Evolutionary conservation across 805 yeast genomes (phyloP), one percentile per base, ranked within the genome.

Genomic region (Teunomyces pallodes): DNA sequence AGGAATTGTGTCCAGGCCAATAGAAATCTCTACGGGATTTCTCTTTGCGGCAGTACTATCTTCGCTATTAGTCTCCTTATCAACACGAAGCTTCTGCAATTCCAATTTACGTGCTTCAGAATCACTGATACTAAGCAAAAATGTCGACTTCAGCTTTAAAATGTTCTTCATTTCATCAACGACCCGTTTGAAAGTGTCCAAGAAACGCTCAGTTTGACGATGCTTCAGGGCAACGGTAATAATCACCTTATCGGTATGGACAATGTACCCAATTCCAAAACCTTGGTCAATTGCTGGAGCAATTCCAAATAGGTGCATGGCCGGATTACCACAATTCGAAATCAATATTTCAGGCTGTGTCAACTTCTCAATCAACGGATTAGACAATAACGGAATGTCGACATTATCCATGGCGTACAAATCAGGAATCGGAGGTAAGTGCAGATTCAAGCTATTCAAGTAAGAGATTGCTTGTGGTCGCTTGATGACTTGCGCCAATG

Each of bases 271-370:
- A 32, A 90, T 79, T n/a, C 97, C 97, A 65, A 86, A 90, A 2
- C 97, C 97, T 60, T 88, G 91, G 42, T 90, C 86, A 10, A 86
- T 76, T 1, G 90, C 91, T 2, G 97, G 97, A 3, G 96, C 95
- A 60, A 90, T 90, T 0, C 97, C 97, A 71, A 90, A 90, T 43
- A 86, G 74, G 53, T 86, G 83, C 48, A 90, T 74, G 1, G 96
- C 86, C 5, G 96, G 96, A 63, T 90, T 90, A 33, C 97, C 97
- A 70, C 97, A 90, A 66, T 90, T 90, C 13, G 91, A 83, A 4
- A 62, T 62, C 45, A 73, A 61, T 26, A 73, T 52, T 46, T 72
- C 77, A 0, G 77, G 75, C 8, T 58, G 49, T 4, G 62, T 47
- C n/a, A 73, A 57, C 47, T 57, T 60, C 27, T 72, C 73, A 39